Evolutionary conservation across 2,329 filamentous ascomycete genomes (phyloP).

Genomic region (Zymoseptoria crescenta): DNA sequence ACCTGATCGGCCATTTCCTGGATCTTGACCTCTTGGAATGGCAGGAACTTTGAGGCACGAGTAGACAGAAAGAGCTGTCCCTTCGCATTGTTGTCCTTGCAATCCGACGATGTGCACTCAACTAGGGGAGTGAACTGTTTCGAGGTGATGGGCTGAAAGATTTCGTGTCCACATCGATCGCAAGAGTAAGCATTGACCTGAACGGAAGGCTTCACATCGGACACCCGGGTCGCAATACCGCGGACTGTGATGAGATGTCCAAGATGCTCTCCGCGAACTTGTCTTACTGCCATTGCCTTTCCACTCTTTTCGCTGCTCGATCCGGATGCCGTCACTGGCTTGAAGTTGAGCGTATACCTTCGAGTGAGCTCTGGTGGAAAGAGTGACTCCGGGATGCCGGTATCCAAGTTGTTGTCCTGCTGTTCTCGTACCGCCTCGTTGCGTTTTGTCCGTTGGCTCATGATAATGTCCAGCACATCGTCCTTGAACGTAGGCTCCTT

Average conservation of each 20-base stretch:
- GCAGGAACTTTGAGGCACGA: constrained; percentile 91
- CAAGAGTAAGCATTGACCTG: constrained; percentile 97
- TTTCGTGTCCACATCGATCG: constrained; percentile 90
- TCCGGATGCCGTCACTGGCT: constrained; percentile 68
- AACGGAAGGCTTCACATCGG: constrained; percentile 95
- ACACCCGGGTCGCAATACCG: constrained; percentile 89
- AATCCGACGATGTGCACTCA: constrained; percentile 84
- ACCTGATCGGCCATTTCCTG: constrained; percentile 99
- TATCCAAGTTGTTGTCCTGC: constrained; percentile 35
- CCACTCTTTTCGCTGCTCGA: constrained; percentile 52
- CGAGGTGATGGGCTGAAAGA: constrained; percentile 89
- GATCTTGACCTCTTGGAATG: constrained; percentile 97
- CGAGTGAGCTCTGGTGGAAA: constrained; percentile 90
- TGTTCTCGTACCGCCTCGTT: constrained; percentile 62
- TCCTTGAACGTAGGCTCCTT: constrained; percentile 89
- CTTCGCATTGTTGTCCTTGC: constrained; percentile 81
- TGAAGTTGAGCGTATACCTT: constrained; percentile 93
- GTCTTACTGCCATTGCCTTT: constrained; percentile 77
- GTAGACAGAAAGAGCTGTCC: constrained; percentile 90
- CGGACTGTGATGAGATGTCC: constrained; percentile 89
- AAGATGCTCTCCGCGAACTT: constrained; percentile 87
- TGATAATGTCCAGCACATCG: constrained; percentile 92
- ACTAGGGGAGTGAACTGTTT: constrained; percentile 85
- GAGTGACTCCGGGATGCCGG: constrained; percentile 60
- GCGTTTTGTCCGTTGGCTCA: constrained; percentile 79